Base-by-base conservation (phyloP, 257 asterid species). In the Nicotiana tabacum region DNA sequence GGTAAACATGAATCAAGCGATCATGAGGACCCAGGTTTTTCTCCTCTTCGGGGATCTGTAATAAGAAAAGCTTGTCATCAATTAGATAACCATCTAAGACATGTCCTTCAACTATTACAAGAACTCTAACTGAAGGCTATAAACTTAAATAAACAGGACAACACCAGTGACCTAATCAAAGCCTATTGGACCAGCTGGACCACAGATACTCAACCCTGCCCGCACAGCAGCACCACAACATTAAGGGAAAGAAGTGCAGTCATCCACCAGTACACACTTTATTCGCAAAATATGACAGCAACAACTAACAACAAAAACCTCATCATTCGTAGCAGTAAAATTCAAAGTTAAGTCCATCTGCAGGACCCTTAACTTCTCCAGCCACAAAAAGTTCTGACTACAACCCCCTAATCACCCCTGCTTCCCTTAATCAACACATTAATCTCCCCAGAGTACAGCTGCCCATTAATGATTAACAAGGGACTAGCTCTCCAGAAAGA, bases 1-100 rank as follows among this genome's bases (percentile, higher is more conserved):
- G 87, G 80, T 82, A 85, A 82, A 82, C 87, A 77, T 85, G 87
- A 81, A 85, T 85, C 78, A 85, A 55, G 17, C 87, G 87, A 77
- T 85, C 85, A 57, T 77, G 83, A 55, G 85, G 85, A 65, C 87
- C 87, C 68, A 85, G 81, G 83, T 82, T 81, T 39, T 81, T 84
- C 53, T 84, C 87, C 76, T 84, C 87, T 58, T 81, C 87, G 4
- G 87, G 87, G 65, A 85, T 82, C 87, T 85, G 83, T 30, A 30
- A 27, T 60, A 55, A 60, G 56, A 81, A 81, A 78, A 58, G 39
- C 11, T 78, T 5, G 56, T 10, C 56, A 33, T 32, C 39, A 78
- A 30, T 35, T 32, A 33, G 55, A 78, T 57, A 18, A 77, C 24
- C 57, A 78, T 32, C 56, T 10, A 33, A 57, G 56, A 57, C 27